These are phyloP conservation scores for Tylopilus subfusipes DNA, from an alignment of 768 basidiomycete genomes.

Conservation along the genomic window DNA sequence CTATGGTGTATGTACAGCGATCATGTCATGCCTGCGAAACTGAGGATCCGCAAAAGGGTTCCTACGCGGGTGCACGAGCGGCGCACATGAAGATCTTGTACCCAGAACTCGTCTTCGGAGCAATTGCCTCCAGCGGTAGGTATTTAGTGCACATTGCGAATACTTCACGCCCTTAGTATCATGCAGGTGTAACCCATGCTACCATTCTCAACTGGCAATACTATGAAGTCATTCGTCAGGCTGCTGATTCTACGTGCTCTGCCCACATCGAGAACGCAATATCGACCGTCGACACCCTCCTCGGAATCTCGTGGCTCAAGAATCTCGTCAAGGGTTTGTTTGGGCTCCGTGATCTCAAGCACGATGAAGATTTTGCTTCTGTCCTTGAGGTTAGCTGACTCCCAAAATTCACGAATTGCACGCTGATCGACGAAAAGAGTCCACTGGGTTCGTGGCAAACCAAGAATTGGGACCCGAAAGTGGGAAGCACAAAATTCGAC, in stretches of 20 bases:
- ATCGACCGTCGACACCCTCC: slow-evolving; percentile 56
- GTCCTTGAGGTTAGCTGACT: slow-evolving; percentile 50
- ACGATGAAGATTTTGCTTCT: slow-evolving; percentile 77
- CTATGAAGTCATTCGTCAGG: slow-evolving; percentile 73
- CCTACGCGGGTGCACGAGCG: slow-evolving; percentile 90
- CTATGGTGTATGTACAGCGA: slow-evolving; percentile 64
- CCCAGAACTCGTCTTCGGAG: slow-evolving; percentile 84
- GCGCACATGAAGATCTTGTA: slow-evolving; percentile 89
- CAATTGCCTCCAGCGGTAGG: slow-evolving; percentile 83
- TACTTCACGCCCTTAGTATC: neutral
- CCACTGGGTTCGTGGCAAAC: slow-evolving; percentile 77
- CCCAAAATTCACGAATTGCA: slow-evolving; percentile 15
- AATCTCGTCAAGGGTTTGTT: slow-evolving; percentile 67
- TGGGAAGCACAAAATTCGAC: slow-evolving; percentile 60
- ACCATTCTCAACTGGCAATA: slow-evolving; percentile 82
- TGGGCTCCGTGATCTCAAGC: slow-evolving; percentile 61
- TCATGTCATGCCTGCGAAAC: neutral
- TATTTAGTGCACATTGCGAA: neutral
- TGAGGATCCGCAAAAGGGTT: slow-evolving; percentile 48
- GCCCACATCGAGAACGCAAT: slow-evolving; percentile 55
- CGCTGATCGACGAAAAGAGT: slow-evolving; percentile 31
- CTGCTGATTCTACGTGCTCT: slow-evolving; percentile 63
- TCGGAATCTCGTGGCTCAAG: slow-evolving; percentile 46
- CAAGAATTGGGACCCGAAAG: slow-evolving; percentile 81
- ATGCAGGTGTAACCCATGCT: slow-evolving; percentile 80